Percentiles rank a stretch among this genome's conserved stretches.
phyloP scores from a whole-genome alignment of 257 asterid species.

The Pogostemon cablin region DNA sequence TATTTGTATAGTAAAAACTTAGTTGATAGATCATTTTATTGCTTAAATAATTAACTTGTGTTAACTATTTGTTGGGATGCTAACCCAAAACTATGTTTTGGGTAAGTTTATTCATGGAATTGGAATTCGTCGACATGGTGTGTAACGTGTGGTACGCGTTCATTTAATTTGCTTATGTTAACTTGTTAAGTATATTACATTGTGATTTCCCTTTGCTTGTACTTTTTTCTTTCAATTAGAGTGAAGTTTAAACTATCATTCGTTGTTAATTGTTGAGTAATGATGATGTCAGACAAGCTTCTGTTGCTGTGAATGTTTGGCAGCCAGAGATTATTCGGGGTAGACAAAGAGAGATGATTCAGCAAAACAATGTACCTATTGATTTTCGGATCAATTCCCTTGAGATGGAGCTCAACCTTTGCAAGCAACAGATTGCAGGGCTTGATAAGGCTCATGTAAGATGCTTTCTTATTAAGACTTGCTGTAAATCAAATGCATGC shows the following conservation, averaged over 20 bases:
- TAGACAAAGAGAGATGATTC: conserved; percentile 66
- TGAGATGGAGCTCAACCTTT: conserved; percentile 88
- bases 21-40: conserved; percentile 9
- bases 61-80: conserved; percentile 1
- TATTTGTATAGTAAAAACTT: too few species aligned
- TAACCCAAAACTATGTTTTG: conserved; percentile 12
- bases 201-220: conserved; percentile 24
- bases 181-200: neutral
- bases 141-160: neutral
- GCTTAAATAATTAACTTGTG: neutral
- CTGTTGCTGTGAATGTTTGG: conserved; percentile 56
- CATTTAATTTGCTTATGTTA: conserved; percentile 3
- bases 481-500: neutral
- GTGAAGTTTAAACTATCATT: neutral
- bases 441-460: conserved; percentile 71
- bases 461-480: conserved; percentile 1
- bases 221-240: neutral
- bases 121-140: neutral
- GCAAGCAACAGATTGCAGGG: conserved; percentile 74
- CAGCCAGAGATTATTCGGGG: conserved; percentile 65
- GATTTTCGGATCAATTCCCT: conserved; percentile 62
- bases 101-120: neutral
- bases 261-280: neutral
- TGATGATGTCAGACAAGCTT: conserved; percentile 61
- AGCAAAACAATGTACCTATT: conserved; percentile 69